Base-by-base conservation (phyloP, 345 rosid species). In the Geranium rotundifolium region DNA sequence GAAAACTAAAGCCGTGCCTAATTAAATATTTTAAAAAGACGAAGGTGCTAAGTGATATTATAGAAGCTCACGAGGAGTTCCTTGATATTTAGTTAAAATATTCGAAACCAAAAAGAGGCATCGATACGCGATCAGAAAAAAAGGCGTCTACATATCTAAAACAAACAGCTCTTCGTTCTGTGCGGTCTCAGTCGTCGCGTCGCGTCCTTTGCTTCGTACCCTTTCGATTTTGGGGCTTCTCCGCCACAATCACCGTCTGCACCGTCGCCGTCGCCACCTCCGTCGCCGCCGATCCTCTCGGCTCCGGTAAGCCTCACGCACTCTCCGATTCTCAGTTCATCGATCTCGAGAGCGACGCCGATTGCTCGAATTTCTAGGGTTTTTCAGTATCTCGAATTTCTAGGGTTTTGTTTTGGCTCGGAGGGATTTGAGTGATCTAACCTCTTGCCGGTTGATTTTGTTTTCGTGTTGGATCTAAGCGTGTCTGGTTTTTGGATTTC, bases 401-500 rank as follows among this genome's bases (percentile, higher is more conserved):
- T 46, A 46, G 52, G 52, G 52, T 46, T 46, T 46, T 14, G 12
- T 46, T 46, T 7, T 46, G 8, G 52, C 0, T 9, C 13, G 13
- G 14, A 10, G 52, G 52, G 52, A 10, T 46, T 46, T 14, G 46
- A 37, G 12, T 37, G 12, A 7, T 46, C 16, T 3, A 46, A 10
- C 12, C 14, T 46, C 12, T 46, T 46, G 13, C 15, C 52, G 14
- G 14, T 58, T 63, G 52, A 58, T 60, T 71, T 66, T 10, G 34
- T 65, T 41, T 61, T 60, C 19, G 52, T 39, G 29, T 46, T 52
- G 19, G 75, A 67, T 75, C 61, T 62, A 39, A 55, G 61, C 46
- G 63, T 65, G 56, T 13, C 41, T 66, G 61, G 52, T 4, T 30
- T 29, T 63, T 56, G 72, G 76, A 63, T 67, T 65, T 65, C 41